Conservation (phyloP, 192 early-diverging fungal genomes). For the Dissophora ornata region DNA sequence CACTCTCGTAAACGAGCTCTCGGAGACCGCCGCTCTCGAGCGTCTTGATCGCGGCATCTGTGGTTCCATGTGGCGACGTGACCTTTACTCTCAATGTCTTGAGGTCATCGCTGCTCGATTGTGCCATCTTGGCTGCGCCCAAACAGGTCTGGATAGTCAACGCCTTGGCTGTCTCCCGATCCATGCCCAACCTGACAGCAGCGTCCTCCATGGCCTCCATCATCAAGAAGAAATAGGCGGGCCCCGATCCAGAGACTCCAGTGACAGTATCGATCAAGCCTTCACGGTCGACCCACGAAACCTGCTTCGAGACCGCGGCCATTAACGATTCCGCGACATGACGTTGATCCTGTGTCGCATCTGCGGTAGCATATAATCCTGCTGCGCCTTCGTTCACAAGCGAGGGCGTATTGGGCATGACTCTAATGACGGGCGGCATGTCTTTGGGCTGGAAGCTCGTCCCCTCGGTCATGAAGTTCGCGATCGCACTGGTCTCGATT, state of each 20-base stretch:
- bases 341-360: conserved; percentile 71
- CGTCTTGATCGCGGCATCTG: conserved; percentile 86
- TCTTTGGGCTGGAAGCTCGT: conserved; percentile 33
- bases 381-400: conserved; percentile 88
- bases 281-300: conserved; percentile 88
- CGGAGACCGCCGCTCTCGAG: conserved; percentile 73
- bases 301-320: conserved; percentile 78
- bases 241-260: conserved; percentile 90
- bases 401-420: conserved; percentile 98
- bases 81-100: conserved; percentile 88
- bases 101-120: conserved; percentile 72
- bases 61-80: conserved; percentile 93
- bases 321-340: conserved; percentile 75
- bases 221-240: conserved; percentile 96
- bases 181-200: conserved; percentile 79
- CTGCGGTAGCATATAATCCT: conserved; percentile 78
- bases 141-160: conserved; percentile 93
- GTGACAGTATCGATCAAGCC: conserved; percentile 87
- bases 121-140: conserved; percentile 89
- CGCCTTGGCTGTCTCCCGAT: conserved; percentile 74
- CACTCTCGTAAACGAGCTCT: conserved; percentile 64
- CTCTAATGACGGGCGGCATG: conserved; percentile 71
- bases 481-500: conserved; percentile 78
- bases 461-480: conserved; percentile 72
- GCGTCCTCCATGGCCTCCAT: conserved; percentile 90